phyloP scores from a whole-genome alignment of 148 eudicot species.

The Chenopodium album region DNA sequence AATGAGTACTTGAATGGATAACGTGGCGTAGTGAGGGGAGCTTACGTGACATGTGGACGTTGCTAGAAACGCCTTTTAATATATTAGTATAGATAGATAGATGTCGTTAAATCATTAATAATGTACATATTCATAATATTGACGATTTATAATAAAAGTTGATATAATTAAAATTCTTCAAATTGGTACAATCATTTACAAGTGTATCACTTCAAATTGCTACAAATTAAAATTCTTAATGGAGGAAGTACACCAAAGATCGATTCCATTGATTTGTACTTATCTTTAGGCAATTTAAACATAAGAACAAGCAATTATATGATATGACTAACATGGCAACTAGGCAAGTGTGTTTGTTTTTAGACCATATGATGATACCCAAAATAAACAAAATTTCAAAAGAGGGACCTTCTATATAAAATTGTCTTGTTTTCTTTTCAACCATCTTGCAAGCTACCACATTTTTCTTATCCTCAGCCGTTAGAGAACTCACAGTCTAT shows the following conservation, averaged over 20 bases:
- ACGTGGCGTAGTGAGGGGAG: too few relatives aligned
- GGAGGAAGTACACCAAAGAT: not conserved
- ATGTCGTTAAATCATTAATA: too few relatives aligned
- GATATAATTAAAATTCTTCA: not conserved
- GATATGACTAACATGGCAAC: not conserved
- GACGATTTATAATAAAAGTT: too few relatives aligned
- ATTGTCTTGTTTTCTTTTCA: not conserved
- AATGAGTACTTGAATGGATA: too few relatives aligned
- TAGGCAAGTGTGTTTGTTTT: not conserved
- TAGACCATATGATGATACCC: not conserved
- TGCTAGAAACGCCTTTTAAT: too few relatives aligned
- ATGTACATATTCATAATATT: too few relatives aligned
- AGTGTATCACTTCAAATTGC: not conserved
- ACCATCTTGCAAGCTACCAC: not conserved
- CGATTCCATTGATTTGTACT: not conserved
- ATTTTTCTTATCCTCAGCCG: not conserved
- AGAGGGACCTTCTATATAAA: not conserved
- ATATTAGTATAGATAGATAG: too few relatives aligned
- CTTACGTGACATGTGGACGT: too few relatives aligned
- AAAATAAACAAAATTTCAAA: not conserved
- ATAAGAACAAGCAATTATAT: not conserved
- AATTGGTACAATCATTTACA: not conserved
- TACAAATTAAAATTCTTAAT: not conserved
- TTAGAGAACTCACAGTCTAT: not conserved
- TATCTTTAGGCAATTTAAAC: not conserved